Evolutionary conservation across 202 grass and related monocot species (phyloP), one percentile per base, ranked within the genome.

Genomic region (Musa balbisiana): DNA sequence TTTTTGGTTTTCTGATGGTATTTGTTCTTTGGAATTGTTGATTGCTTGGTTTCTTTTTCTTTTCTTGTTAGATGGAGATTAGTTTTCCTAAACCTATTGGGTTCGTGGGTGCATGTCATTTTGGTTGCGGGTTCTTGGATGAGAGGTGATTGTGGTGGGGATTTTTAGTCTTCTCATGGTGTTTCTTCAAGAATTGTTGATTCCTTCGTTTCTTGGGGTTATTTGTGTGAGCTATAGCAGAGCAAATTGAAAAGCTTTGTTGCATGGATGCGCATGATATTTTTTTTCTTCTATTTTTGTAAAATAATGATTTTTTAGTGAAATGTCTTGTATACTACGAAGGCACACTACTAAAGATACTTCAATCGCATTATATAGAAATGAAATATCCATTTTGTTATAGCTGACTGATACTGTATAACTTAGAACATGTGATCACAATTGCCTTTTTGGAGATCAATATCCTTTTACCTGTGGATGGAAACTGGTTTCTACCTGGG

Each of bases 381-480:
- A 52, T 70, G 65, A 9, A 17, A n/a, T 51, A n/a, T 67, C 15
- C 2, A 43, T 16, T 16, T 67, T 26, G 14, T 29, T 67, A 5
- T 8, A 16, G 27, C 64, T 67, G 15, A 17, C 24, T 67, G 64
- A 67, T 67, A 33, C 67, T 51, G n/a, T 10, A 51, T 1, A 70
- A 21, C 43, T 70, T 69, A 51, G 43, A n/a, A 11, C 67, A 52
- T 70, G 67, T 51, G 67, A 51, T n/a, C 12, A 1, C 20, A 21
- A 51, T 70, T 51, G 33, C 49, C 67, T 26, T 52, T 70, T 51
- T 70, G 51, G 33, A 70, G 67, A 70, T 70, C 67, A 70, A 70
- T 33, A 51, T 49, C 49, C 17, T 70, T 21, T 5, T 14, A 9
- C 24, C 64, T 2, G 15, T 17, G 3, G 33, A 67, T 33, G 43